Percentiles rank a stretch among this genome's conserved stretches.
Conservation (phyloP, 1,139 yeast genomes). For the Arxiozyma bovina region DNA sequence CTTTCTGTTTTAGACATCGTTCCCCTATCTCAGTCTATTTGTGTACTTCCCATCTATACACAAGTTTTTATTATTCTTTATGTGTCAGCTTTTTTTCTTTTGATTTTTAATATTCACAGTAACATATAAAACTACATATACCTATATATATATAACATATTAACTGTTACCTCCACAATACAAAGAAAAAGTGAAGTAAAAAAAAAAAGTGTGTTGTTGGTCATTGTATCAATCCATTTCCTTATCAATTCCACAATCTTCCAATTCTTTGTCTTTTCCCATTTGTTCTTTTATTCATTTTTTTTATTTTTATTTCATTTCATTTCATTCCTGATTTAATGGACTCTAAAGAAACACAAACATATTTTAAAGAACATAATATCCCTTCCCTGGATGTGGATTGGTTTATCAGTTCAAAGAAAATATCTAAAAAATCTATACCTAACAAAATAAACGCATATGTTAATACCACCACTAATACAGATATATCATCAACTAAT, state of each 20-base stretch:
- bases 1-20: no score
- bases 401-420: constrained; percentile 14
- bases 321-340: neutral
- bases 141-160: no score
- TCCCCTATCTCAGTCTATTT: no score
- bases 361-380: constrained; percentile 13
- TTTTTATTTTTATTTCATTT: neutral
- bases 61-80: no score
- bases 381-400: constrained; percentile 14
- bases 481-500: neutral
- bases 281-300: neutral
- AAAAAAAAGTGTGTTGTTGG: no score
- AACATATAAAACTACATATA: no score
- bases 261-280: no score
- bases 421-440: constrained; percentile 1
- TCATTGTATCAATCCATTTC: neutral
- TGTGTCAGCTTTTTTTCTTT: no score
- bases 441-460: neutral
- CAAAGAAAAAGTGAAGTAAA: no score
- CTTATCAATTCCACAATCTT: neutral
- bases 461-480: neutral
- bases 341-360: constrained; percentile 14
- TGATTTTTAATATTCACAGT: no score
- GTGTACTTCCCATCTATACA: no score
- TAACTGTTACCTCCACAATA: no score